These are phyloP conservation scores for Penicillium canariense DNA, from an alignment of 495 filamentous ascomycete genomes.

Conservation along the genomic window DNA sequence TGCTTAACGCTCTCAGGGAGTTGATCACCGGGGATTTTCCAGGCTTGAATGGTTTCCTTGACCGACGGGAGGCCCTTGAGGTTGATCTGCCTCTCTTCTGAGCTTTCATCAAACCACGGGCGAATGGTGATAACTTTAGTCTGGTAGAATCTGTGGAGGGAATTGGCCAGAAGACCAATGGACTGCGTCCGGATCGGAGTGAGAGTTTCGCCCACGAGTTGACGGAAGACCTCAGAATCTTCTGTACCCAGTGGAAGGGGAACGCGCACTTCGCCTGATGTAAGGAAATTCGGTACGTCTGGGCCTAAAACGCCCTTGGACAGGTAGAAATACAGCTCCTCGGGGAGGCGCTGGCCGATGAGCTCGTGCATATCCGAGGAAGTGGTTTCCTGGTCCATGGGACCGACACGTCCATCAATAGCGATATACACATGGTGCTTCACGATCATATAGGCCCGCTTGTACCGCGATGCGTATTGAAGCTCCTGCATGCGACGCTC, in stretches of 20 bases:
- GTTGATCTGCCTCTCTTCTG: slow-evolving; percentile 60
- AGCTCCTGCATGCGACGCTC: slow-evolving; percentile 65
- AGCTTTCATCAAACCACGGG: slow-evolving; percentile 81
- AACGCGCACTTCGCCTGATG: slow-evolving; percentile 71
- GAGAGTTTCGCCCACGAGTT: slow-evolving; percentile 69
- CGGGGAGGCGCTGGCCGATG: slow-evolving; percentile 81
- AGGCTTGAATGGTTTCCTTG: slow-evolving; percentile 61
- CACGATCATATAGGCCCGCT: slow-evolving; percentile 75
- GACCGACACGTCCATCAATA: slow-evolving; percentile 68
- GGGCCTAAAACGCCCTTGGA: slow-evolving; percentile 77
- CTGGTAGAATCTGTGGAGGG: slow-evolving; percentile 76
- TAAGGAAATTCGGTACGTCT: slow-evolving; percentile 76
- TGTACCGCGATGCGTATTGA: slow-evolving; percentile 80
- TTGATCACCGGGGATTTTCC: slow-evolving; percentile 64
- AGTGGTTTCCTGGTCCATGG: slow-evolving; percentile 63
- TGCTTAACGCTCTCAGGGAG: slow-evolving; percentile 44
- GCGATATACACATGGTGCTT: slow-evolving; percentile 84
- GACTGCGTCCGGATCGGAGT: slow-evolving; percentile 70
- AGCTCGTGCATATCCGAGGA: slow-evolving; percentile 85
- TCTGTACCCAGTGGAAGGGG: slow-evolving; percentile 78
- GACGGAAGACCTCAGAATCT: slow-evolving; percentile 74
- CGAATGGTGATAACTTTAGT: slow-evolving; percentile 70
- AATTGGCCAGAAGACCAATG: slow-evolving; percentile 70
- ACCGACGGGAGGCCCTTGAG: slow-evolving; percentile 61
- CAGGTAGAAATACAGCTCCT: slow-evolving; percentile 90